phyloP scores from a whole-genome alignment of 1,139 yeast species.

The Pichia sp. region DNA sequence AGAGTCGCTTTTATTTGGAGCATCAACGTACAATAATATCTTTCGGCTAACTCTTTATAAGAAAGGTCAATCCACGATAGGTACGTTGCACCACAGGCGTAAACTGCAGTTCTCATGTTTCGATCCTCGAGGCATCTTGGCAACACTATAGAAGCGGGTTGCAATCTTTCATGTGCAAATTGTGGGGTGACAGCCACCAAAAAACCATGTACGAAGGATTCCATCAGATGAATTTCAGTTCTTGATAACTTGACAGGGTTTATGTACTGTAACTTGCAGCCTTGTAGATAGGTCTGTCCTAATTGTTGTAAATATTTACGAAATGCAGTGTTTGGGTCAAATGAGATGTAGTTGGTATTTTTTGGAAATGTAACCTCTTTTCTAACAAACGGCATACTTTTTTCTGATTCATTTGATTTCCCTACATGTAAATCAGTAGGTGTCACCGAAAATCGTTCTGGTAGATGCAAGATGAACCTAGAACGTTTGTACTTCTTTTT shows the following conservation, averaged over 20 bases:
- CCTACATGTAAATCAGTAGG: too few species aligned
- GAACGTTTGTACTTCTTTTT: too few species aligned
- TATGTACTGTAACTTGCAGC: too few species aligned
- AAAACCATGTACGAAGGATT: constrained; percentile 33
- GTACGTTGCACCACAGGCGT: constrained; percentile 33
- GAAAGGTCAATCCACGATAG: constrained; percentile 3
- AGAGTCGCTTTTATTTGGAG: constrained; percentile 2
- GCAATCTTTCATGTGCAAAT: constrained; percentile 34
- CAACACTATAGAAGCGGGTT: constrained; percentile 32
- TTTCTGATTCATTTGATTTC: too few species aligned
- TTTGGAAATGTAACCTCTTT: too few species aligned
- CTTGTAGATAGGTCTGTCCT: too few species aligned
- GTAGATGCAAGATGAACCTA: too few species aligned
- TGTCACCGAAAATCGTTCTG: too few species aligned
- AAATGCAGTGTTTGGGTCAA: constrained; percentile 6
- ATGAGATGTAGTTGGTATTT: too few species aligned
- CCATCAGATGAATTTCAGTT: constrained; percentile 17
- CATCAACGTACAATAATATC: constrained; percentile 31
- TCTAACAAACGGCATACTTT: too few species aligned
- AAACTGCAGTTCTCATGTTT: constrained; percentile 28
- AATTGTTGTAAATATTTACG: constrained; percentile 4
- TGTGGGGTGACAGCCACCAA: constrained; percentile 36
- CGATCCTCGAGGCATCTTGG: constrained; percentile 27
- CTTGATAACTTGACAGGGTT: too few species aligned
- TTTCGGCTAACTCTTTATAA: constrained; percentile 27